A percentile compares a stretch with the other conserved stretches of the same genome.
These are phyloP conservation scores for Dictyostelium citrinum DNA, from an alignment of 78 protist species.

Conservation along the genomic window DNA sequence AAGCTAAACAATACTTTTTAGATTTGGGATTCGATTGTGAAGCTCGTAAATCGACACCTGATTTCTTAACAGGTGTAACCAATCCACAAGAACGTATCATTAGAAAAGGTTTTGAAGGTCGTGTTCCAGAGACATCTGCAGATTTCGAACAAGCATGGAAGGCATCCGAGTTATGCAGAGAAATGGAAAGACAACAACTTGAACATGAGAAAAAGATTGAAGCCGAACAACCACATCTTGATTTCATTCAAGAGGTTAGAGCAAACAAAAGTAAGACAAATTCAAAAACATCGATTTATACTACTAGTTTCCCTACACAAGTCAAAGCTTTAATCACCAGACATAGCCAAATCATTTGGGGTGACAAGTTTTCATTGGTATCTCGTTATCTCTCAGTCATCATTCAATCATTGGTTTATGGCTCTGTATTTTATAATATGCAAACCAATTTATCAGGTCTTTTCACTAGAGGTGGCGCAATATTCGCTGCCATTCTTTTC, in stretches of 20 bases:
- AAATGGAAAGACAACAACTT: not conserved
- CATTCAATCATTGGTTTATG: conserved; percentile 39
- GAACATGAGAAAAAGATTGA: conserved; percentile 44
- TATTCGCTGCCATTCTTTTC: conserved; percentile 39
- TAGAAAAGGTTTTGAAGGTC: conserved; percentile 58
- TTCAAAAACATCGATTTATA: conserved; percentile 6
- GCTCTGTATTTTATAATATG: conserved; percentile 41
- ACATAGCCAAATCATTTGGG: conserved; percentile 50
- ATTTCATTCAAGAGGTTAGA: conserved; percentile 43
- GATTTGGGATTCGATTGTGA: conserved; percentile 79
- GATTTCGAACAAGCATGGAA: conserved; percentile 55
- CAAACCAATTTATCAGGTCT: not conserved
- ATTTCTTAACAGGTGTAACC: conserved; percentile 75
- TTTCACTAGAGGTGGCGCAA: conserved; percentile 64
- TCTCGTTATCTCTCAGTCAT: conserved; percentile 49
- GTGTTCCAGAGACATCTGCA: conserved; percentile 40
- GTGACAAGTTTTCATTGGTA: conserved; percentile 27
- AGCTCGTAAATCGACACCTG: conserved; percentile 69
- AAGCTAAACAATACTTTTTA: conserved; percentile 65
- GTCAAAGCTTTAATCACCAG: conserved; percentile 31
- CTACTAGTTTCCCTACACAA: conserved; percentile 37
- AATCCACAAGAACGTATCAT: conserved; percentile 73
- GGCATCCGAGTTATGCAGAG: not conserved
- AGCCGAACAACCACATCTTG: conserved; percentile 20
- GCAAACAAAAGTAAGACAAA: conserved; percentile 22